These are phyloP conservation scores for Biscogniauxia marginata DNA, from an alignment of 2,329 filamentous ascomycete genomes.

Conservation along the genomic window DNA sequence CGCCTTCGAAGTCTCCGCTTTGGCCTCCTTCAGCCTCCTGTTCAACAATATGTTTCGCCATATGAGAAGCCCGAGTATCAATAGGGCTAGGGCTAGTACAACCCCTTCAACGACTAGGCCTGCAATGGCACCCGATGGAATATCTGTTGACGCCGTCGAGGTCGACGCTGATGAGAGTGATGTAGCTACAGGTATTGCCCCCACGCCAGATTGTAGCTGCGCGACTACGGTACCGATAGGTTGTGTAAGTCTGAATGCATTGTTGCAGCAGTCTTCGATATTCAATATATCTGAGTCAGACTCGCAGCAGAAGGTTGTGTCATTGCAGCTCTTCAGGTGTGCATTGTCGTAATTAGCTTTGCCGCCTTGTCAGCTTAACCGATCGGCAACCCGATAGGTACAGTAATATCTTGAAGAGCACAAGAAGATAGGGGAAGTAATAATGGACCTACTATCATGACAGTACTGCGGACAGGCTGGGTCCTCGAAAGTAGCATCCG, in stretches of 20 bases:
- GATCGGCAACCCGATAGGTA: not conserved
- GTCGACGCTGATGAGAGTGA: not conserved
- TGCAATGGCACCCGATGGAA: slow-evolving; percentile 12
- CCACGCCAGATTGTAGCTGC: slow-evolving; percentile 14
- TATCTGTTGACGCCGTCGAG: not conserved
- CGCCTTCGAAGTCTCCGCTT: too few relatives aligned
- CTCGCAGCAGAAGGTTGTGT: slow-evolving; percentile 21
- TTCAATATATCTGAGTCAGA: slow-evolving; percentile 13
- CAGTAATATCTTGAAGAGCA: not conserved
- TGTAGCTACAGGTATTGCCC: slow-evolving; percentile 14
- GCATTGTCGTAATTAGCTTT: slow-evolving; percentile 16
- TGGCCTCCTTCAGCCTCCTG: slow-evolving; percentile 8
- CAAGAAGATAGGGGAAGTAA: not conserved
- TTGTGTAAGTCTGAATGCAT: slow-evolving; percentile 15
- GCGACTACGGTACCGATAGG: slow-evolving; percentile 19
- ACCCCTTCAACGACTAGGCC: slow-evolving; percentile 14
- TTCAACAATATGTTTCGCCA: slow-evolving; percentile 13
- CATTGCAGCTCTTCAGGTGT: slow-evolving; percentile 15
- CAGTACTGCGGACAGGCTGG: slow-evolving; percentile 23
- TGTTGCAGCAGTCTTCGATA: slow-evolving; percentile 15
- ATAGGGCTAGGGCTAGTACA: slow-evolving; percentile 7
- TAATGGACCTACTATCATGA: slow-evolving; percentile 11
- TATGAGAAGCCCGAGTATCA: slow-evolving; percentile 8
- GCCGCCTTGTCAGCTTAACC: not conserved
- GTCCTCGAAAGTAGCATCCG: slow-evolving; percentile 20